Percentiles rank a stretch among this genome's conserved stretches.
Conservation (phyloP, 2,329 filamentous ascomycete species). For the Huntiella moniliformis region DNA sequence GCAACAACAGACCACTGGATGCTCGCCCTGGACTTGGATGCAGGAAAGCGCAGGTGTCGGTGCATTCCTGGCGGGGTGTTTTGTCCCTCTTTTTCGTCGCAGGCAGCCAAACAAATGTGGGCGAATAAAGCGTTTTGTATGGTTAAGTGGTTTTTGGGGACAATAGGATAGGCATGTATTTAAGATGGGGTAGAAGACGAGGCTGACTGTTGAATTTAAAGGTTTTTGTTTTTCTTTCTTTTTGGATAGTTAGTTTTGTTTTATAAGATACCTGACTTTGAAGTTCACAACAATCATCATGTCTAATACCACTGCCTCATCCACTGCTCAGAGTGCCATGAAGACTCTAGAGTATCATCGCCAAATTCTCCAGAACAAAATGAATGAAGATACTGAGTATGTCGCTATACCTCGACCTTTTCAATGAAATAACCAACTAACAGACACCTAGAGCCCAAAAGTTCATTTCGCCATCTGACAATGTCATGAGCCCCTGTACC, state of each 20-base stretch:
- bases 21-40: too few relatives aligned
- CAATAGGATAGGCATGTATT: too few relatives aligned
- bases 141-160: too few relatives aligned
- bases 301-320: constrained; percentile 14
- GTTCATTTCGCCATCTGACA: constrained; percentile 72
- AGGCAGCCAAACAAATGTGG: too few relatives aligned
- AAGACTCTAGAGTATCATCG: constrained; percentile 64
- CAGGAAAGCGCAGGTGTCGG: too few relatives aligned
- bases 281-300: background rate
- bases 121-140: too few relatives aligned
- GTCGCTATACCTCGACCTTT: constrained; percentile 16
- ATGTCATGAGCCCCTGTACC: constrained; percentile 72
- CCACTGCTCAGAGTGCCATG: constrained; percentile 26
- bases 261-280: background rate
- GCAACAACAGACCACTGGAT: too few relatives aligned
- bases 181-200: too few relatives aligned
- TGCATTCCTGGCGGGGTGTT: too few relatives aligned
- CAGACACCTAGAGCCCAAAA: constrained; percentile 23
- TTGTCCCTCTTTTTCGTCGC: too few relatives aligned
- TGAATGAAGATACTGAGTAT: constrained; percentile 38
- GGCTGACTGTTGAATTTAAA: too few relatives aligned
- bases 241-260: background rate
- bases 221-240: background rate
- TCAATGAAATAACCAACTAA: constrained; percentile 10
- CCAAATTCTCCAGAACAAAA: constrained; percentile 53